These are phyloP conservation scores for Lactifluus echinatus DNA, from an alignment of 768 basidiomycete species.

Conservation along the genomic window DNA sequence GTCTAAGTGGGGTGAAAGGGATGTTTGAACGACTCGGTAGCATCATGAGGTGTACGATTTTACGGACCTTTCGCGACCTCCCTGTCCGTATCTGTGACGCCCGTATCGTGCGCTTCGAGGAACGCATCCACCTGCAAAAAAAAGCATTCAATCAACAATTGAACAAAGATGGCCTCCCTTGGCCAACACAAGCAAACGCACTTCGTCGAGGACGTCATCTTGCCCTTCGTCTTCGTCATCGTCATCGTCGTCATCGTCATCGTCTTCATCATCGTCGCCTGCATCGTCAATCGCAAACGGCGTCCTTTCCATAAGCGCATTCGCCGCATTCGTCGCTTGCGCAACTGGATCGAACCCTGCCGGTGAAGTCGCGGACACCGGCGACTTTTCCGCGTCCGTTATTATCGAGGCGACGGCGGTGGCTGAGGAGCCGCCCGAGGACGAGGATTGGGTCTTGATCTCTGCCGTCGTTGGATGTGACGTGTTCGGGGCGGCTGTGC, in stretches of 20 bases:
- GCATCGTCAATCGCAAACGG: conserved; percentile 97
- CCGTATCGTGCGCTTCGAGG: conserved; percentile 87
- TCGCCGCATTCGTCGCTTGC: conserved; percentile 65
- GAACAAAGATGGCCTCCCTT: neutral
- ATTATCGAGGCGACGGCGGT: conserved; percentile 42
- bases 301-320: conserved; percentile 71
- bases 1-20: neutral
- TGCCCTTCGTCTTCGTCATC: too few species aligned
- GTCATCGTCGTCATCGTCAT: conserved; percentile 46
- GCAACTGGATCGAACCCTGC: conserved; percentile 48
- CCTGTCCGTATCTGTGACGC: conserved; percentile 71
- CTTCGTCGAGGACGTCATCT: conserved; percentile 86
- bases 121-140: conserved; percentile 73
- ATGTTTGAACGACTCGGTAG: neutral
- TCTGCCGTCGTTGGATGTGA: conserved; percentile 27
- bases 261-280: conserved; percentile 69
- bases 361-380: conserved; percentile 22
- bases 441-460: neutral
- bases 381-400: conserved; percentile 28
- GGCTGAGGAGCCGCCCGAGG: conserved; percentile 6
- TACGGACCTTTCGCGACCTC: conserved; percentile 63
- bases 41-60: neutral
- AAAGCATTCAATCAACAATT: neutral
- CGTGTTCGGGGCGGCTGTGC: conserved; percentile 22
- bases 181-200: conserved; percentile 27